These are phyloP conservation scores for Blastobotrys proliferans DNA, from an alignment of 1,139 yeast species.

Conservation along the genomic window DNA sequence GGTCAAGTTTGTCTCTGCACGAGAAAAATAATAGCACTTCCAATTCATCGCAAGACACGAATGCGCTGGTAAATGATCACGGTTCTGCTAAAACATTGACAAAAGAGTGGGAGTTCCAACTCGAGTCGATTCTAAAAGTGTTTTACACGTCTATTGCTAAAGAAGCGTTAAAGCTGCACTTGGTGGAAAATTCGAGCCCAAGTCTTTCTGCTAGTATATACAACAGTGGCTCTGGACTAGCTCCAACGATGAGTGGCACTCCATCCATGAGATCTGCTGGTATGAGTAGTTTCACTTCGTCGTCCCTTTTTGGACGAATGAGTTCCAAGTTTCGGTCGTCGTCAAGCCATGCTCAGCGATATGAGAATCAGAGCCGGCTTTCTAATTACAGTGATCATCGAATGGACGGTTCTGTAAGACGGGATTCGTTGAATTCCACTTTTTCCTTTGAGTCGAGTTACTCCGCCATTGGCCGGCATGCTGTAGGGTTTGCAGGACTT, in stretches of 20 bases:
- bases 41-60: slow-evolving; percentile 17
- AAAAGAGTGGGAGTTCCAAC: slow-evolving; percentile 29
- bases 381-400: slow-evolving; percentile 17
- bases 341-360: slow-evolving; percentile 13
- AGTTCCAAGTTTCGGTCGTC: slow-evolving; percentile 20
- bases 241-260: slow-evolving; percentile 13
- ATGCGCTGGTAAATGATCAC: slow-evolving; percentile 25
- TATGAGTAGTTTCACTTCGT: slow-evolving; percentile 7
- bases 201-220: slow-evolving; percentile 15
- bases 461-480: slow-evolving; percentile 28
- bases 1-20: too few relatives aligned
- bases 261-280: slow-evolving; percentile 19
- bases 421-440: slow-evolving; percentile 30
- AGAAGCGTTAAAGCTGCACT: slow-evolving; percentile 28
- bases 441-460: slow-evolving; percentile 29
- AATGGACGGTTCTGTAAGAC: slow-evolving; percentile 21
- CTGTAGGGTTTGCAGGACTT: slow-evolving; percentile 36
- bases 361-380: slow-evolving; percentile 27
- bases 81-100: slow-evolving; percentile 20
- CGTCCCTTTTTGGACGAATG: slow-evolving; percentile 27
- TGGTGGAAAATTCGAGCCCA: slow-evolving; percentile 20
- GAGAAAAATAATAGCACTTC: too few relatives aligned
- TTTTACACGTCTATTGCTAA: slow-evolving; percentile 29
- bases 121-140: slow-evolving; percentile 27
- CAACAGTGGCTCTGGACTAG: background rate